Conservation (phyloP, 495 filamentous ascomycete species). For the Daldinia bambusicola region DNA sequence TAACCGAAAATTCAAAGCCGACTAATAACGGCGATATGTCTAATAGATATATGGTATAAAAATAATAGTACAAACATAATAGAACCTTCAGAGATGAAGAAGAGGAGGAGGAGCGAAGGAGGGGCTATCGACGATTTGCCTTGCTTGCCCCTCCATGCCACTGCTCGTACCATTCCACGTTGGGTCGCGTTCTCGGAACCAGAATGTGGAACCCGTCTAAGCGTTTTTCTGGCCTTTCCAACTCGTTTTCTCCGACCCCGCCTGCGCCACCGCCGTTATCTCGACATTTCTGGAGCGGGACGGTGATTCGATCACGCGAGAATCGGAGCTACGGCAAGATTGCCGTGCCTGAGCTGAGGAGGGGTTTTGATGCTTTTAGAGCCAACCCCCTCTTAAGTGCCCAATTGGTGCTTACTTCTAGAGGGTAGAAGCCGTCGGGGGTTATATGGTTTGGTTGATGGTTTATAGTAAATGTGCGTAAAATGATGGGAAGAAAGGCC, state of each 20-base stretch:
- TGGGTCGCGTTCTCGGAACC: background rate
- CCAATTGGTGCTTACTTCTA: background rate
- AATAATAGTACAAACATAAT: background rate
- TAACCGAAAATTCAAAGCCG: background rate
- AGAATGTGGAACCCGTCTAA: background rate
- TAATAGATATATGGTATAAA: background rate
- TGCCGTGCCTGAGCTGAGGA: background rate
- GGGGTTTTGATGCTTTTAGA: background rate
- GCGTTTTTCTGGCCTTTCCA: background rate
- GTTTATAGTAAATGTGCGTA: background rate
- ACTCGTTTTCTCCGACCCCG: background rate
- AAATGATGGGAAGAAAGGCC: constrained; percentile 2
- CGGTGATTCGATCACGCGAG: background rate
- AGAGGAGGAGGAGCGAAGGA: too few relatives aligned
- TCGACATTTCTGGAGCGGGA: constrained; percentile 2
- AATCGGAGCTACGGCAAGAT: background rate
- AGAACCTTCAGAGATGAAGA: background rate
- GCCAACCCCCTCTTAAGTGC: too few relatives aligned
- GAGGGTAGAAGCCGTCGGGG: background rate
- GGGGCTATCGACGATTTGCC: background rate
- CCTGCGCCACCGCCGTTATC: constrained; percentile 3
- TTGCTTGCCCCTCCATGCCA: background rate
- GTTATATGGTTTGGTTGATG: background rate
- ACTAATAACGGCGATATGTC: constrained; percentile 1
- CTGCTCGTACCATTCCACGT: background rate